phyloP scores from a whole-genome alignment of 2,329 filamentous ascomycete genomes.

The Fusarium nurragi region DNA sequence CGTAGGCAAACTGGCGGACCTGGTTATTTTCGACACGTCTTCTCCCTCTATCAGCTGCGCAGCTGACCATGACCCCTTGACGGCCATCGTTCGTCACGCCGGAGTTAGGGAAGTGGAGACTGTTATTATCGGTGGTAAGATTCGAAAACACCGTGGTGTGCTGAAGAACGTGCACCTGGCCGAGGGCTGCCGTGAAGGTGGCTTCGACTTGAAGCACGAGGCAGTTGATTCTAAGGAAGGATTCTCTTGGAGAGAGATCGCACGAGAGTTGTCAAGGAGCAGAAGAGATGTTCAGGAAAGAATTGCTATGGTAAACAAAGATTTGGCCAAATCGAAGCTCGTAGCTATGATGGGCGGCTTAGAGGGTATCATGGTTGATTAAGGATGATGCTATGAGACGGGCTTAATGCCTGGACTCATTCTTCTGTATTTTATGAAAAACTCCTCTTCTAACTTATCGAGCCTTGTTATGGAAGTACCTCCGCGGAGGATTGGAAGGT shows the following conservation, averaged over 20 bases:
- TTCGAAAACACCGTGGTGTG: neutral
- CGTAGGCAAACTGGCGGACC: neutral
- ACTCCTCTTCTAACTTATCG: too few species aligned
- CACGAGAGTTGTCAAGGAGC: neutral
- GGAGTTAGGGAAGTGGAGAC: slow-evolving; percentile 2
- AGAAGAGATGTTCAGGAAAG: neutral
- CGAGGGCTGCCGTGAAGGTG: neutral
- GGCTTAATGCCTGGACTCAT: too few species aligned
- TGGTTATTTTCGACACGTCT: neutral
- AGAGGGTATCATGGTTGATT: neutral
- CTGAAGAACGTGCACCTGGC: neutral
- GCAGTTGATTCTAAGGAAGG: rapidly evolving
- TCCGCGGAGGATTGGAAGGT: too few species aligned
- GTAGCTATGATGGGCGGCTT: neutral
- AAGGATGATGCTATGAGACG: too few species aligned
- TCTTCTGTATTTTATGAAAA: too few species aligned
- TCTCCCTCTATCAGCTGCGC: slow-evolving; percentile 7
- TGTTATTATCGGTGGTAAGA: neutral
- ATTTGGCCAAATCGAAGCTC: neutral
- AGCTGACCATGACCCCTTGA: neutral
- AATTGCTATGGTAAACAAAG: neutral
- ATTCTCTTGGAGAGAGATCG: neutral
- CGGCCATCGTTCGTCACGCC: slow-evolving; percentile 1
- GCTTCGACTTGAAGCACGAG: neutral
- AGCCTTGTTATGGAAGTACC: too few species aligned